These are phyloP conservation scores for Hyphopichia burtonii DNA, from an alignment of 1,139 yeast species.

Conservation along the genomic window DNA sequence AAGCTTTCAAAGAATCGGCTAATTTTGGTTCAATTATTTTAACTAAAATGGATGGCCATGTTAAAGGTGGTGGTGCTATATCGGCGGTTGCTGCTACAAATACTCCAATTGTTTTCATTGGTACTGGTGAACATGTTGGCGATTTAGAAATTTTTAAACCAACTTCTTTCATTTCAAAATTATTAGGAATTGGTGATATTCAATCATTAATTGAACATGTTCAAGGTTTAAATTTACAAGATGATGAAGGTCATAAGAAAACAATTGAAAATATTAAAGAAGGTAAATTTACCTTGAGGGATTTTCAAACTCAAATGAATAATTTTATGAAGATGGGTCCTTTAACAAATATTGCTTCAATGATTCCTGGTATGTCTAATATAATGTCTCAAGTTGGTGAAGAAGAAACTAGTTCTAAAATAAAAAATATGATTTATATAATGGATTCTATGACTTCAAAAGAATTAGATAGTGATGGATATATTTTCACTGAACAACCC, in stretches of 20 bases:
- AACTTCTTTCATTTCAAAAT: slow-evolving; percentile 79
- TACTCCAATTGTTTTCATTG: slow-evolving; percentile 95
- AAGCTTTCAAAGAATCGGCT: slow-evolving; percentile 89
- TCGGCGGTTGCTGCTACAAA: slow-evolving; percentile 97
- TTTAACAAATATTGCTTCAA: slow-evolving; percentile 83
- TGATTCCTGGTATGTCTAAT: slow-evolving; percentile 92
- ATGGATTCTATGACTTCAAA: slow-evolving; percentile 95
- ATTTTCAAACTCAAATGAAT: slow-evolving; percentile 92
- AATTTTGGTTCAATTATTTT: slow-evolving; percentile 93
- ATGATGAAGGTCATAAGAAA: slow-evolving; percentile 67
- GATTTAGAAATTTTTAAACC: slow-evolving; percentile 94
- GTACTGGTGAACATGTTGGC: slow-evolving; percentile 96
- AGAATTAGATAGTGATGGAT: slow-evolving; percentile 90
- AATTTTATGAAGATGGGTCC: slow-evolving; percentile 98
- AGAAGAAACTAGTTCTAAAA: slow-evolving; percentile 78
- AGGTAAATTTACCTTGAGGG: slow-evolving; percentile 90
- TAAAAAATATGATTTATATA: slow-evolving; percentile 87
- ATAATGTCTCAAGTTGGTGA: slow-evolving; percentile 87
- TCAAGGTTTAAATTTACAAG: slow-evolving; percentile 79
- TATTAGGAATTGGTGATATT: slow-evolving; percentile 93
- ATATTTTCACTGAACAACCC: slow-evolving; percentile 77
- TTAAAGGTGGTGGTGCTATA: slow-evolving; percentile 99
- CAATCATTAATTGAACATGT: slow-evolving; percentile 95
- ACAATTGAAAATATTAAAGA: slow-evolving; percentile 92
- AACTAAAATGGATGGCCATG: slow-evolving; percentile 98